Evolutionary conservation across 1,284 basidiomycete genomes (phyloP).

Genomic region (Boletus sp.): DNA sequence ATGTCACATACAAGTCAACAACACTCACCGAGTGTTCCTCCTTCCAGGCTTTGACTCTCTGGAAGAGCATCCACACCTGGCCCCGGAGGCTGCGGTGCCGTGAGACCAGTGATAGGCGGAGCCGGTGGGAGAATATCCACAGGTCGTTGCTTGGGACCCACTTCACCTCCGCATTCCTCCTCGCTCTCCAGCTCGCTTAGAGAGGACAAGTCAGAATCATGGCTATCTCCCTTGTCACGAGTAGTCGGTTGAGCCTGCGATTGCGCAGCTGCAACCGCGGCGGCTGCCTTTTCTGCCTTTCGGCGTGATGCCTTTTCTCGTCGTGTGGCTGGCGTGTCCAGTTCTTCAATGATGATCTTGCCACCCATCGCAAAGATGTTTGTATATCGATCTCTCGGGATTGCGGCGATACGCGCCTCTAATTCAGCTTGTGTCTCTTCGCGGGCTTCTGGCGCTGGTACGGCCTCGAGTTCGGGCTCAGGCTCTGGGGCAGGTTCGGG

Average conservation of each 20-base stretch:
- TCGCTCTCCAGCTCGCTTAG: constrained; percentile 37
- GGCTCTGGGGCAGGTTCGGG: not conserved
- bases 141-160: constrained; percentile 7
- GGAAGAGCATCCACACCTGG: constrained; percentile 35
- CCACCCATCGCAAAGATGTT: constrained; percentile 43
- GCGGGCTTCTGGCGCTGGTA: constrained; percentile 1
- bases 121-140: not conserved
- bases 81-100: constrained; percentile 16
- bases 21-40: constrained; percentile 56
- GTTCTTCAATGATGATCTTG: constrained; percentile 62
- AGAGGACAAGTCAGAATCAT: constrained; percentile 35
- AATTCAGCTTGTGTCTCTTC: constrained; percentile 23
- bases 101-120: constrained; percentile 14
- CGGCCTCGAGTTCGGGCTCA: not conserved
- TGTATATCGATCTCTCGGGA: constrained; percentile 35
- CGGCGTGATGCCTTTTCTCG: constrained; percentile 55
- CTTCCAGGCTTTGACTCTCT: constrained; percentile 43
- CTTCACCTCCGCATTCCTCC: constrained; percentile 22
- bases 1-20: constrained; percentile 6
- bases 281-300: constrained; percentile 46
- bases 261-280: constrained; percentile 27
- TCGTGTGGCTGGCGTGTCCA: constrained; percentile 69
- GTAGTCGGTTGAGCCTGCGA: constrained; percentile 9
- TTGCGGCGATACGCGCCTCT: constrained; percentile 34
- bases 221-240: constrained; percentile 18